Evolutionary conservation across 2,329 filamentous ascomycete species (phyloP), one percentile per base, ranked within the genome.

Genomic region (Sporothrix inflata): DNA sequence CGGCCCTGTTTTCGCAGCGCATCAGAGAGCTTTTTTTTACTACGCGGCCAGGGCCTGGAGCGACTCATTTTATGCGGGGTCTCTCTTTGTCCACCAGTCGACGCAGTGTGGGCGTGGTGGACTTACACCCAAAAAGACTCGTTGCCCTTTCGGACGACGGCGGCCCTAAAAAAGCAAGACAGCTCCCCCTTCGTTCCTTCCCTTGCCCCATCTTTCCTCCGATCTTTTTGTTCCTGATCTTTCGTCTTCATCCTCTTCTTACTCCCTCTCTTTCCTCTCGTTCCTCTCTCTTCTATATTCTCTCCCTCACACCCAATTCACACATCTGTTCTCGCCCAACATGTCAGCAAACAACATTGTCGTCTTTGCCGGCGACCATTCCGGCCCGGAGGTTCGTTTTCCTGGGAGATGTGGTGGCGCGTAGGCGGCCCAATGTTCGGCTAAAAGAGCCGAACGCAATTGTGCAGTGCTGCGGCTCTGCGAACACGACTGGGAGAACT

Each of bases 291-390:
- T n/a, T 40, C 24, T 1, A 30, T 19, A 9, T 47, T 9, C 38
- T 16, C 8, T 30, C 27, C 34, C 27, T 8, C 27, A n/a, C 12
- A 45, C 19, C 27, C 63, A 45, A 38, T 21, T 5, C 40, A 34
- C 51, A 34, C 24, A 47, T 67, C 12, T 4, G n/a, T 45, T 55
- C 53, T 34, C 69, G 55, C 55, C 63, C 51, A 86, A 77, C 73
- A 94, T 94, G 92, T 82, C 90, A 76, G 85, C 88, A 68, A 90
- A 89, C 80, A 93, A 93, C 76, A 92, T 94, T 80, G 92, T 94
- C 74, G 91, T 95, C 73, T 93, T 95, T 81, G 91, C 83, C 69
- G 92, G 92, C 79, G 94, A 97, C 84, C 92, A 96, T 82, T 93
- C 91, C 79, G 93, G 93, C 81, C 93, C 93, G 1, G 93, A 97